Percentiles rank a stretch among this genome's conserved stretches.
These are phyloP conservation scores for Leishmania guyanensis DNA, from an alignment of 208 protist species.

Conservation along the genomic window DNA sequence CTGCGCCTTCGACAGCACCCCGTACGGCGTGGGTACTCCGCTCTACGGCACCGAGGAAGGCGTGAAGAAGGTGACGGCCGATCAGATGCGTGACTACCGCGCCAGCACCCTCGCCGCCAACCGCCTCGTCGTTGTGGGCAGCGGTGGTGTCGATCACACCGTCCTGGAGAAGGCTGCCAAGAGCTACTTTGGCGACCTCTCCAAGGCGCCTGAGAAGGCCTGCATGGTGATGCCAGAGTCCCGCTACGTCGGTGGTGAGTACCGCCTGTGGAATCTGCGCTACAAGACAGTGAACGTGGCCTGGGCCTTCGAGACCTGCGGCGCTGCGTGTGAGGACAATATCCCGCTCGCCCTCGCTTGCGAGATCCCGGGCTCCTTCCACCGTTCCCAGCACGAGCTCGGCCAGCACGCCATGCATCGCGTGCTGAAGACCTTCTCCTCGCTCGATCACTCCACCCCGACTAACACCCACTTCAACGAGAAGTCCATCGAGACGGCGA, in stretches of 20 bases:
- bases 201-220: slow-evolving; percentile 28
- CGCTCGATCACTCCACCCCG: slow-evolving; percentile 84
- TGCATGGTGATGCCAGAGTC: slow-evolving; percentile 42
- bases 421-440: slow-evolving; percentile 88
- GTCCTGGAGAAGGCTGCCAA: slow-evolving; percentile 90
- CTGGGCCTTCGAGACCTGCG: slow-evolving; percentile 91
- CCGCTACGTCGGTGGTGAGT: slow-evolving; percentile 85
- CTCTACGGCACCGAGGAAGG: slow-evolving; percentile 96
- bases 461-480: slow-evolving; percentile 91
- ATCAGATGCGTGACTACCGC: slow-evolving; percentile 85
- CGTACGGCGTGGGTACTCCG: slow-evolving; percentile 90
- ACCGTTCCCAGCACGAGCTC: slow-evolving; percentile 89
- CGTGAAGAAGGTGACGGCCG: slow-evolving; percentile 82
- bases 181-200: slow-evolving; percentile 90
- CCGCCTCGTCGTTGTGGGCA: slow-evolving; percentile 95
- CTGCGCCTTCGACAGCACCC: slow-evolving; percentile 91
- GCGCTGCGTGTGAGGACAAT: slow-evolving; percentile 81
- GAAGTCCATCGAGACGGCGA: slow-evolving; percentile 86
- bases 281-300: slow-evolving; percentile 88
- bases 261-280: slow-evolving; percentile 88
- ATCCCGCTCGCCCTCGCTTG: slow-evolving; percentile 85
- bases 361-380: slow-evolving; percentile 87
- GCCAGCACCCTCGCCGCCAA: slow-evolving; percentile 89
- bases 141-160: slow-evolving; percentile 96
- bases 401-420: slow-evolving; percentile 88